These are phyloP conservation scores for Fonsecaea multimorphosa DNA, from an alignment of 2,329 filamentous ascomycete species.

Conservation along the genomic window DNA sequence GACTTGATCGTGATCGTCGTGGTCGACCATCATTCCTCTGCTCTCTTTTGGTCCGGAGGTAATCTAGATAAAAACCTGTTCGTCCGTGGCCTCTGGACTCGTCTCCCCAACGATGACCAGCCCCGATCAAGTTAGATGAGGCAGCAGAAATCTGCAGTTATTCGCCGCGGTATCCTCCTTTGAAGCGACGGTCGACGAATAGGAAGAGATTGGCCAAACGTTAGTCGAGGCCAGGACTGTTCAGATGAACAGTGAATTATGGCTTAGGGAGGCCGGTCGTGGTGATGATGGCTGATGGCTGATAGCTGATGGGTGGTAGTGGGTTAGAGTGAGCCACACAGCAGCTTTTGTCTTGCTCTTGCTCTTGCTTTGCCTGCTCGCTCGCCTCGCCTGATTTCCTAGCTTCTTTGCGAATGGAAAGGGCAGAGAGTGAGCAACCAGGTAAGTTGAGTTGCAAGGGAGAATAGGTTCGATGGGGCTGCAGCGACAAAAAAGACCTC, in stretches of 20 bases:
- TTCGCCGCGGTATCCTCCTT: no score
- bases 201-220: not conserved
- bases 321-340: conserved; percentile 3
- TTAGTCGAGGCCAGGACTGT: not conserved
- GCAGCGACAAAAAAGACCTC: no score
- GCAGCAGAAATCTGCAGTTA: not conserved
- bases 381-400: no score
- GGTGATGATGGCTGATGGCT: not conserved
- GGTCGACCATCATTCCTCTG: not conserved
- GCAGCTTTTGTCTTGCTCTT: not conserved
- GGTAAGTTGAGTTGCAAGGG: no score
- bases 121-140: not conserved
- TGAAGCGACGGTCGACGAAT: no score
- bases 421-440: no score
- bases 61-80: no score
- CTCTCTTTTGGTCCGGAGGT: not conserved
- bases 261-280: not conserved
- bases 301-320: not conserved
- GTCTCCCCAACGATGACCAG: no score
- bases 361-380: no score
- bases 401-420: no score
- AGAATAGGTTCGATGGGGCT: no score
- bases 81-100: no score
- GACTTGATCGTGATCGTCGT: not conserved
- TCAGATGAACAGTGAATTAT: not conserved